phyloP scores from a whole-genome alignment of 2,329 filamentous ascomycete species.

The Tolypocladium ovalisporum region DNA sequence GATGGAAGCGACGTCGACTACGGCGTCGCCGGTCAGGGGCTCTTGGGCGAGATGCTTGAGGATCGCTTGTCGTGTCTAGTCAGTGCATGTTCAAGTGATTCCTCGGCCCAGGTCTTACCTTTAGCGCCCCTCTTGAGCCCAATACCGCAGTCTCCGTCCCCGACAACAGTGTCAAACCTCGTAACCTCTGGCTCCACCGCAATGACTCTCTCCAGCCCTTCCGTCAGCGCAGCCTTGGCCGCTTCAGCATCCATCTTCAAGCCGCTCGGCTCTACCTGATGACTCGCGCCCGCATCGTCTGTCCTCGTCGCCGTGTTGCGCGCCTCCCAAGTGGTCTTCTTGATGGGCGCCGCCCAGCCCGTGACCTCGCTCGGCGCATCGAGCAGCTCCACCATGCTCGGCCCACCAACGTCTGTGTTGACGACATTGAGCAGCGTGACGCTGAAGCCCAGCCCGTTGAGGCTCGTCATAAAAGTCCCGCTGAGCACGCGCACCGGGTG shows the following conservation, averaged over 20 bases:
- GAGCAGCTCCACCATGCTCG: slow-evolving; percentile 56
- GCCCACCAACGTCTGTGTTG: slow-evolving; percentile 44
- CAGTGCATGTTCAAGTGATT: neutral
- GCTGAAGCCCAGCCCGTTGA: slow-evolving; percentile 68
- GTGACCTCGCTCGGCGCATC: slow-evolving; percentile 59
- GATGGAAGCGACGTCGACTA: slow-evolving; percentile 40
- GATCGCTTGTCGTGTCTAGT: slow-evolving; percentile 28
- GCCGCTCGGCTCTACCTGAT: slow-evolving; percentile 31
- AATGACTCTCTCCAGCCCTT: slow-evolving; percentile 51
- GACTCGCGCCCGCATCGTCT: slow-evolving; percentile 18
- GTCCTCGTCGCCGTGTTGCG: slow-evolving; percentile 37
- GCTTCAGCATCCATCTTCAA: slow-evolving; percentile 40
- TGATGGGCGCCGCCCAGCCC: slow-evolving; percentile 58
- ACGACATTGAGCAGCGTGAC: slow-evolving; percentile 58
- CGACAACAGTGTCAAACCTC: slow-evolving; percentile 69
- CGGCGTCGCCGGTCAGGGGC: slow-evolving; percentile 38
- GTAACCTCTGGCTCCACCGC: slow-evolving; percentile 61
- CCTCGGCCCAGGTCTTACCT: slow-evolving; percentile 26
- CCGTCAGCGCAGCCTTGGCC: slow-evolving; percentile 41
- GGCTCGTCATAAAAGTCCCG: slow-evolving; percentile 68
- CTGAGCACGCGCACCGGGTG: slow-evolving; percentile 53
- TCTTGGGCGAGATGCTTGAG: slow-evolving; percentile 35
- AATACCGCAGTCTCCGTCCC: slow-evolving; percentile 83
- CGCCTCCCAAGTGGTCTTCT: slow-evolving; percentile 51
- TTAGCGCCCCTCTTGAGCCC: slow-evolving; percentile 82